These are phyloP conservation scores for Cadophora gregata DNA, from an alignment of 2,329 filamentous ascomycete species.

Conservation along the genomic window DNA sequence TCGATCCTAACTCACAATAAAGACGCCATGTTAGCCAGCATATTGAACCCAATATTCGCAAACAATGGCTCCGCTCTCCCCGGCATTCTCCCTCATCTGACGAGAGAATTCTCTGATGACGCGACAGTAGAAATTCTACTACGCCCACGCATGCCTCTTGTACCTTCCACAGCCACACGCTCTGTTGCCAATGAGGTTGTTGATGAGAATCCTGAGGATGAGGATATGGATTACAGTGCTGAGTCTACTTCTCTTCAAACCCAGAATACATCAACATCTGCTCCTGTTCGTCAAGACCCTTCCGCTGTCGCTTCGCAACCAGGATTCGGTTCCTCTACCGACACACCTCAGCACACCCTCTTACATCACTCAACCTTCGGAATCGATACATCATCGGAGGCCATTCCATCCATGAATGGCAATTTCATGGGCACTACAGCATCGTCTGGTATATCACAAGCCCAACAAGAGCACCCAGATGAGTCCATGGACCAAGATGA, in stretches of 20 bases:
- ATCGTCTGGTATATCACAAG: background rate
- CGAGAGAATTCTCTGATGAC: constrained; percentile 66
- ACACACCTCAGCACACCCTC: background rate
- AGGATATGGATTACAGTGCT: constrained; percentile 32
- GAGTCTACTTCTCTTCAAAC: constrained; percentile 22
- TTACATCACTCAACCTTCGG: constrained; percentile 17
- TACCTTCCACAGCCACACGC: constrained; percentile 35
- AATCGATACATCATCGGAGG: background rate
- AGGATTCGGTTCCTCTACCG: constrained; percentile 1
- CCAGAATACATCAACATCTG: constrained; percentile 8
- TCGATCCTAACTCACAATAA: constrained; percentile 74
- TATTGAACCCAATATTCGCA: constrained; percentile 76
- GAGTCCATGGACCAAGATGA: constrained; percentile 36
- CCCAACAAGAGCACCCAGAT: background rate
- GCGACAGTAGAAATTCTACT: constrained; percentile 74
- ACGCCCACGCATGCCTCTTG: constrained; percentile 56
- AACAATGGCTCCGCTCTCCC: constrained; percentile 68
- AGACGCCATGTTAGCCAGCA: constrained; percentile 78
- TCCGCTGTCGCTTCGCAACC: constrained; percentile 14
- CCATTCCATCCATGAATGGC: constrained; percentile 14
- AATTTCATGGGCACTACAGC: background rate
- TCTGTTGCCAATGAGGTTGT: constrained; percentile 22
- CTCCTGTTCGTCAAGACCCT: constrained; percentile 17
- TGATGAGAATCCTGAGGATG: constrained; percentile 32
- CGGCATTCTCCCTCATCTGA: constrained; percentile 82